Evolutionary conservation across 257 asterid species (phyloP), one percentile per base, ranked within the genome.

Genomic region (Jaltomata sinuosa): DNA sequence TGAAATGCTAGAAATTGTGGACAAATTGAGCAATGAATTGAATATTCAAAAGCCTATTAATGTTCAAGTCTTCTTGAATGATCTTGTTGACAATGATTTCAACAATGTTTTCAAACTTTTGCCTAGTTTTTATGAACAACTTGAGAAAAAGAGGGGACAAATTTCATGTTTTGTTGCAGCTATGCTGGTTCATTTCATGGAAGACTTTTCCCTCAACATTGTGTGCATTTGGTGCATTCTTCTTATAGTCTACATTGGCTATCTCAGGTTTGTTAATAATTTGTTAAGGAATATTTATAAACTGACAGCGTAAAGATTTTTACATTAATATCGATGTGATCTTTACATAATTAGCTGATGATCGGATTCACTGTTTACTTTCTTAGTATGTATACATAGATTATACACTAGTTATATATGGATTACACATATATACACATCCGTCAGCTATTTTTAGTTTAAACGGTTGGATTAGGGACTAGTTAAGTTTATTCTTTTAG

Each of bases 31-130:
- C 38, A 3, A 8, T 3, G 10, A 72, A 49, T 47, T 5, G 38
- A 29, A 62, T 25, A 59, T 3, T 31, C 45, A 36, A 3, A 57
- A 47, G 18, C 80, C 83, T 1, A 59, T 80, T 5, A 27, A 31
- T 7, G 25, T 85, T 61, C 83, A 74, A 59, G 69, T 85, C 0
- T 82, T 74, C 29, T 53, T 81, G 3, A 85, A 85, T 36, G 88
- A 85, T 54, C 85, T 85, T 3, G 25, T 49, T 34, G 69, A 22
- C 22, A 82, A 85, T 49, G 88, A 85, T 49, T 85, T 85, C 32
- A 85, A 82, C 72, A 72, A 76, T 9, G 12, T 85, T 8, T 85
- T 85, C 65, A 85, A 82, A 15, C 36, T 31, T 10, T 2, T 74
- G 9, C 85, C 85, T 12, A 38, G n/a, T 1, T 85, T 85, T 50